Conservation (phyloP, 192 early-diverging fungal species). For the Haplosporangium gracile region DNA sequence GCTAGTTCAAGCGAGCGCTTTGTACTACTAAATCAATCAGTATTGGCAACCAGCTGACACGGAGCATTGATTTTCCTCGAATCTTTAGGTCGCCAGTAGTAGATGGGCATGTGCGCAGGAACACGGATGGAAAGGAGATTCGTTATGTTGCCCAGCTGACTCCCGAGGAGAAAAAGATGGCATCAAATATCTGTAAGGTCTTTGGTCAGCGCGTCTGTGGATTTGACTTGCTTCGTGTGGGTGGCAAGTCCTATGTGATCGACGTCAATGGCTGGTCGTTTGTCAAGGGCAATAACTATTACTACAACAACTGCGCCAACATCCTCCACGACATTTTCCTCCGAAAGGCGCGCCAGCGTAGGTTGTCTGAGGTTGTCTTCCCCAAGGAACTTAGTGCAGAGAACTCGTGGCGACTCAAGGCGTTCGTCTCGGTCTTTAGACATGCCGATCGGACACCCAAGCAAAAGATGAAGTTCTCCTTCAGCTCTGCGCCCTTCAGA, state of each 20-base stretch:
- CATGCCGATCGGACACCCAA: conserved; percentile 98
- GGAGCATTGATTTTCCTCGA: neutral
- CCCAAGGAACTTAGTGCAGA: conserved; percentile 75
- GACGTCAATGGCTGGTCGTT: conserved; percentile 99
- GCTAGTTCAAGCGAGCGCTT: neutral
- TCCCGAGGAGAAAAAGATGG: conserved; percentile 82
- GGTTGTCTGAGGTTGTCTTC: conserved; percentile 64
- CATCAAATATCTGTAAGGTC: conserved; percentile 75
- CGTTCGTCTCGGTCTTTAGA: conserved; percentile 91
- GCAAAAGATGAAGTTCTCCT: conserved; percentile 94
- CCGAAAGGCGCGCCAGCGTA: conserved; percentile 70
- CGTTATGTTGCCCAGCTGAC: conserved; percentile 91
- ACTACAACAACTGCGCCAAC: conserved; percentile 88
- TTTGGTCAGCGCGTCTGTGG: conserved; percentile 98
- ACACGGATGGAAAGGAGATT: conserved; percentile 97
- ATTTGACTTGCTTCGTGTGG: conserved; percentile 90
- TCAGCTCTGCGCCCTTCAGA: conserved; percentile 78
- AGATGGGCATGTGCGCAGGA: conserved; percentile 94
- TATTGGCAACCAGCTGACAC: neutral
- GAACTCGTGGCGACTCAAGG: conserved; percentile 93
- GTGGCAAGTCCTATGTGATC: conserved; percentile 90
- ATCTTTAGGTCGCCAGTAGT: conserved; percentile 87
- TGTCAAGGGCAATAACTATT: conserved; percentile 95
- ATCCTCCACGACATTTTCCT: conserved; percentile 86
- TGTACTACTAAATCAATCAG: neutral